A percentile compares a stretch with the other conserved stretches of the same genome.
Evolutionary conservation across 345 rosid species (phyloP).

Genomic region (Boechera divaricarpa): DNA sequence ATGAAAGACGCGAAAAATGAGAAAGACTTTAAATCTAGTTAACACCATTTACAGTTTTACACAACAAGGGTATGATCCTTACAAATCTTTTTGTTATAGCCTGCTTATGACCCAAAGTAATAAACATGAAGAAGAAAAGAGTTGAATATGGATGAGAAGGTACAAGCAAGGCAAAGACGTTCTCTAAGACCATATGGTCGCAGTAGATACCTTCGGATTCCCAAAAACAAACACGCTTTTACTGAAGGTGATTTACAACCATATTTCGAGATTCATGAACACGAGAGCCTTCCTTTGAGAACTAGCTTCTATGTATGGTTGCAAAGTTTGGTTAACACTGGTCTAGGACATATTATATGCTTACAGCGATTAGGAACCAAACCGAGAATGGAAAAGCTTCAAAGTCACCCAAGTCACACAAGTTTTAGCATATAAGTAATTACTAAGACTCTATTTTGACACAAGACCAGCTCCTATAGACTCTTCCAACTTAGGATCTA

Average conservation of each 20-base stretch:
- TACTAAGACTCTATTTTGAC: neutral
- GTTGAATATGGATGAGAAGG: constrained; percentile 13
- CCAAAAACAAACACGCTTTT: neutral
- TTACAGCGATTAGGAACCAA: neutral
- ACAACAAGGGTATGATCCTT: constrained; percentile 13
- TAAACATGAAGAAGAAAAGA: neutral
- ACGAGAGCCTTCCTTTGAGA: constrained; percentile 6
- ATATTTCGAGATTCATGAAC: neutral
- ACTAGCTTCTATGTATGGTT: neutral
- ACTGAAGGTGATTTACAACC: neutral
- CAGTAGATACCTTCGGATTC: neutral
- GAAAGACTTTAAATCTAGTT: neutral
- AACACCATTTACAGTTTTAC: too few species aligned
- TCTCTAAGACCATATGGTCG: neutral
- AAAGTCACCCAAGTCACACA: neutral
- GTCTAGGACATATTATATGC: neutral
- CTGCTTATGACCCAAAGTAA: constrained; percentile 2
- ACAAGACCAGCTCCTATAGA: neutral
- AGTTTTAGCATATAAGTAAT: neutral
- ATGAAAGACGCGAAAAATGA: neutral
- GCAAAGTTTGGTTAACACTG: neutral
- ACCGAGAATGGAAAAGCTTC: neutral
- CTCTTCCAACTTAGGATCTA: neutral
- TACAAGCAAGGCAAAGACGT: neutral
- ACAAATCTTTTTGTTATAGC: neutral